Conservation (phyloP, 106 monocot species). For the Platanthera guangdongensis region DNA sequence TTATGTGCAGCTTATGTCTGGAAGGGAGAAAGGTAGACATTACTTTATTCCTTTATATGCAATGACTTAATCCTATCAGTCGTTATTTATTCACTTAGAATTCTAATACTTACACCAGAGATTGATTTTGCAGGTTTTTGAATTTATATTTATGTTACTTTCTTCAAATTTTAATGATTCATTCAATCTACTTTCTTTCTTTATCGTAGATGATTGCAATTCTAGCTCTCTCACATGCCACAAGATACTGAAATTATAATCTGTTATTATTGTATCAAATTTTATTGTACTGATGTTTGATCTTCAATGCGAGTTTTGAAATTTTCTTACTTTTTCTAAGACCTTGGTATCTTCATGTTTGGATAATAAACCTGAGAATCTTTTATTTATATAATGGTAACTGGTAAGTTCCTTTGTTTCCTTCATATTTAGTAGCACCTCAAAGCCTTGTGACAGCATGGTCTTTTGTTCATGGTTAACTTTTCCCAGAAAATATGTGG, state of each 20-base stretch:
- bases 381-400: neutral
- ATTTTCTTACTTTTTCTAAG: neutral
- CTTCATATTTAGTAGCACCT: neutral
- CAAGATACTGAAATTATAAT: neutral
- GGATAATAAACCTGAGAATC: neutral
- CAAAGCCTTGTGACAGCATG: neutral
- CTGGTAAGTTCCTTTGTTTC: neutral
- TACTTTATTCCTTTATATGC: neutral
- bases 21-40: constrained; percentile 80
- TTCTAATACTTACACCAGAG: neutral
- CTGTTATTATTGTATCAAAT: neutral
- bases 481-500: neutral
- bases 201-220: neutral
- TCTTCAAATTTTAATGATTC: neutral
- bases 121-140: neutral
- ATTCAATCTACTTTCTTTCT: neutral
- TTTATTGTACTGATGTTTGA: neutral
- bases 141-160: neutral
- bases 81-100: neutral
- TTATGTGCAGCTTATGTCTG: constrained; percentile 83
- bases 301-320: neutral
- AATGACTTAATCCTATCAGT: neutral
- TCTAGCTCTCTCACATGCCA: neutral
- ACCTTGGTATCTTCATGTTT: neutral
- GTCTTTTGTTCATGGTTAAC: neutral